These are phyloP conservation scores for Anthracocystis walkeri DNA, from an alignment of 1,284 basidiomycete genomes.

Conservation along the genomic window DNA sequence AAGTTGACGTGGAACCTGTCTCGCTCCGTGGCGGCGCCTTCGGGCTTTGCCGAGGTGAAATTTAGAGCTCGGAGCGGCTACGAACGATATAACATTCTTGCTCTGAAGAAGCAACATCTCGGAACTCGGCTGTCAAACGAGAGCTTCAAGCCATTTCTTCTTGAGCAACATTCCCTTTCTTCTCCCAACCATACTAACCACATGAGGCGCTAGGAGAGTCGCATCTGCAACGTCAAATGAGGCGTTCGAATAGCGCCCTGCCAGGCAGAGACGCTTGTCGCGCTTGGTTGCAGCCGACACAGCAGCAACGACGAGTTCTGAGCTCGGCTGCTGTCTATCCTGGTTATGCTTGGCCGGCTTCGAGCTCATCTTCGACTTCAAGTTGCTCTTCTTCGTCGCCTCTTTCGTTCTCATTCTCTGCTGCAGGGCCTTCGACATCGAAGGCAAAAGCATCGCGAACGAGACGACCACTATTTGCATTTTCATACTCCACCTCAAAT, in stretches of 20 bases:
- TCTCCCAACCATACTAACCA: not conserved
- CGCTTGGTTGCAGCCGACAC: constrained; percentile 14
- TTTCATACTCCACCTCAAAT: constrained; percentile 38
- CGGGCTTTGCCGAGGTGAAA: constrained; percentile 2
- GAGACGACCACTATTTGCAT: constrained; percentile 9
- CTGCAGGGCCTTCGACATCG: not conserved
- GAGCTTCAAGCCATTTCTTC: constrained; percentile 22
- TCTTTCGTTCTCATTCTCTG: constrained; percentile 8
- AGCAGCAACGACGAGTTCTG: constrained; percentile 22
- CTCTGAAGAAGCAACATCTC: not conserved
- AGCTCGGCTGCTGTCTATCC: constrained; percentile 29
- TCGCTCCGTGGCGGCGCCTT: not conserved
- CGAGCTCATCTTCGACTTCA: constrained; percentile 12
- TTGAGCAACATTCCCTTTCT: not conserved
- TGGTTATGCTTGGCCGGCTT: constrained; percentile 9
- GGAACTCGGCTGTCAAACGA: constrained; percentile 23
- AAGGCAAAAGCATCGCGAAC: constrained; percentile 3
- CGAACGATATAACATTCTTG: not conserved
- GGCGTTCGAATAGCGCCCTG: constrained; percentile 26
- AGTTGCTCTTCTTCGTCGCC: constrained; percentile 2
- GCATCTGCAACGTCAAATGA: constrained; percentile 11
- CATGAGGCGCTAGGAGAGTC: not conserved
- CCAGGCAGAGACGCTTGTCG: constrained; percentile 28
- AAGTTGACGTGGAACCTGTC: constrained; percentile 35
- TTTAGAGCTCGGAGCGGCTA: constrained; percentile 16